These are phyloP conservation scores for Mrakia blollopis DNA, from an alignment of 768 basidiomycete genomes.

Conservation along the genomic window DNA sequence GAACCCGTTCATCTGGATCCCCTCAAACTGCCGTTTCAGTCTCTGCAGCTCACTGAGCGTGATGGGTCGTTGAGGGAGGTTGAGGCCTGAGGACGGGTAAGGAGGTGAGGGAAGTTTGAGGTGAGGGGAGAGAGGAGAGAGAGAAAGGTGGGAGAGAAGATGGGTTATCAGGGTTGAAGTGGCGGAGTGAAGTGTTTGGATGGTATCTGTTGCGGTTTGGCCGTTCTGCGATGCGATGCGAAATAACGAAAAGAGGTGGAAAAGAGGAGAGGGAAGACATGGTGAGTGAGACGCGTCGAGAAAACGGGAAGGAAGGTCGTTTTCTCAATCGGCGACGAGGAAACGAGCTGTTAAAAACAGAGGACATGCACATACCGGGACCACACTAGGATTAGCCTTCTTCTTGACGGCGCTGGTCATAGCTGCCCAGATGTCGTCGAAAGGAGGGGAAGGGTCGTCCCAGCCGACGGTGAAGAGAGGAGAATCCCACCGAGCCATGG, in stretches of 20 bases:
- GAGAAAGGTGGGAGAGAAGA: conserved; percentile 61
- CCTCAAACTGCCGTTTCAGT: conserved; percentile 84
- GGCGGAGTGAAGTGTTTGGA: conserved; percentile 77
- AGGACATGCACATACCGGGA: conserved; percentile 52
- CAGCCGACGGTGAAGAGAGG: conserved; percentile 82
- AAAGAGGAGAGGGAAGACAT: neutral
- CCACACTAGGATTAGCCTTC: conserved; percentile 79
- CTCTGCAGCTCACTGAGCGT: conserved; percentile 85
- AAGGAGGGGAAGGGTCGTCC: conserved; percentile 52
- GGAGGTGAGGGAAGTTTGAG: conserved; percentile 48
- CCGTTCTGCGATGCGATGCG: conserved; percentile 51
- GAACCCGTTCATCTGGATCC: conserved; percentile 74
- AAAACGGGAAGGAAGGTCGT: too few species aligned
- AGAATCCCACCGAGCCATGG: conserved; percentile 98
- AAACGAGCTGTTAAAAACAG: too few species aligned
- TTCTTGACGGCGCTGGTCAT: conserved; percentile 73
- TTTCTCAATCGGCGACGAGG: too few species aligned
- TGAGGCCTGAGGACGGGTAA: conserved; percentile 47
- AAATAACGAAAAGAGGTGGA: neutral
- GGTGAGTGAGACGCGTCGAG: neutral
- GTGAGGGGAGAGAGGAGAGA: conserved; percentile 52
- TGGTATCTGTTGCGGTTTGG: conserved; percentile 81
- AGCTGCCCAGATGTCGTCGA: conserved; percentile 69
- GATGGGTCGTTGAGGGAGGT: conserved; percentile 63
- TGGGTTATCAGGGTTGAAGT: conserved; percentile 64